Base-by-base conservation (phyloP, 805 yeast genomes). In the Myxozyma nipponensis region DNA sequence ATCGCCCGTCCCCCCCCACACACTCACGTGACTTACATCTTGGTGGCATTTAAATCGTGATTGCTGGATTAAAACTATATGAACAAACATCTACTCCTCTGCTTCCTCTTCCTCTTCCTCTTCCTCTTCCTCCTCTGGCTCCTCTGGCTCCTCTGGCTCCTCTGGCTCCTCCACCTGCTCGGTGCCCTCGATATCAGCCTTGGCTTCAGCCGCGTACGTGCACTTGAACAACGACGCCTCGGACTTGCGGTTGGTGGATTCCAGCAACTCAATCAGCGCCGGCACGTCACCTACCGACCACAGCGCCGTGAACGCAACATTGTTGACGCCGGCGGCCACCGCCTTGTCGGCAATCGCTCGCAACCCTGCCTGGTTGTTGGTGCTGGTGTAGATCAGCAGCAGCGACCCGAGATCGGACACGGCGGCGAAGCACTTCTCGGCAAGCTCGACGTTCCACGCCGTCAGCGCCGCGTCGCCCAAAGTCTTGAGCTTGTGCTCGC, bases 261-360 rank as follows among this genome's bases (percentile, higher is more conserved):
- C 73, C 61, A 93, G 76, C 57, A 93, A 72, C 21, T 79, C 77
- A 47, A 82, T 74, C 58, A 90, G 84, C 38, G 75, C 73, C 17
- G 72, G 69, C 35, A 80, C 73, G 64, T 88, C 85, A 36, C 95
- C 91, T 28, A 83, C 78, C 47, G 82, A 73, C 98, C 98, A 93
- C 67, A 82, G 81, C 10, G 96, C 84, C 65, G 86, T 88, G 74
- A 89, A 93, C 23, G 98, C 95, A 50, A 90, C 73, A 67, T 93
- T 93, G 69, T 81, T 86, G 66, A 84, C 84, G 43, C 97, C 97
- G 40, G 72, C 76, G n/a, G 66, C 71, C 60, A 77, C 81, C 43
- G 96, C 90, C 42, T 71, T 69, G 48, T 74, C 72, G 4, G 93
- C 95, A 35, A 91, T 75, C 48, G 73, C 71, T 19, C 71, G 66